These are phyloP conservation scores for fission yeast (Schizosaccharomyces pombe) DNA, from an alignment of 805 yeast genomes.

Conservation along the genomic window DNA sequence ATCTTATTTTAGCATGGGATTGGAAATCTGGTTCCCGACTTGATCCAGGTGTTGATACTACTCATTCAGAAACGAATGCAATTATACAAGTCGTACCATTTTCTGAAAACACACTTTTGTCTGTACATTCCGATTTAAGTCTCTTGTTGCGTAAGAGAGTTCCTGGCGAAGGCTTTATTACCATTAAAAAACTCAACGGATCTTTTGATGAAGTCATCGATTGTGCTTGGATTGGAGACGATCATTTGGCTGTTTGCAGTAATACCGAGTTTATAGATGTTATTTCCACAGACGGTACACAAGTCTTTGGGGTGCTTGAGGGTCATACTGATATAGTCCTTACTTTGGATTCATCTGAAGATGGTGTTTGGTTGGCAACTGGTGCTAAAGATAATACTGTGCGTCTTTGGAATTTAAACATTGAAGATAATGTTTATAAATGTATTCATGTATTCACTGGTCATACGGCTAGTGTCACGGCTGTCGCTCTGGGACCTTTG, in stretches of 20 bases:
- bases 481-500: conserved; percentile 43
- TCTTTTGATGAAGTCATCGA: conserved; percentile 93
- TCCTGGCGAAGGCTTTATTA: conserved; percentile 12
- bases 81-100: neutral
- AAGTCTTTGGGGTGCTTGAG: conserved; percentile 36
- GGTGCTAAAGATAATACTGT: conserved; percentile 79
- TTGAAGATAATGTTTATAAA: conserved; percentile 21
- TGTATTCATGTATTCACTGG: conserved; percentile 50
- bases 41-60: conserved; percentile 19
- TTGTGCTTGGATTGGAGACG: conserved; percentile 41
- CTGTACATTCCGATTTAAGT: conserved; percentile 70
- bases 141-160: conserved; percentile 26
- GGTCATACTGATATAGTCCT: conserved; percentile 78
- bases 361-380: conserved; percentile 77
- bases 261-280: conserved; percentile 75
- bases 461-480: conserved; percentile 69
- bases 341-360: conserved; percentile 48
- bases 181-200: conserved; percentile 49
- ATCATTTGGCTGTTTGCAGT: conserved; percentile 60
- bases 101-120: conserved; percentile 18
- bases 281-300: conserved; percentile 27
- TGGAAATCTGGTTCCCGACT: conserved; percentile 24
- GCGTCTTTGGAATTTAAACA: conserved; percentile 40
- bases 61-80: conserved; percentile 38
- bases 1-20: conserved; percentile 45